A percentile compares a stretch with the other conserved stretches of the same genome.
Evolutionary conservation across 306 rosid genomes (phyloP).

Genomic region (Corylus heterophylla): DNA sequence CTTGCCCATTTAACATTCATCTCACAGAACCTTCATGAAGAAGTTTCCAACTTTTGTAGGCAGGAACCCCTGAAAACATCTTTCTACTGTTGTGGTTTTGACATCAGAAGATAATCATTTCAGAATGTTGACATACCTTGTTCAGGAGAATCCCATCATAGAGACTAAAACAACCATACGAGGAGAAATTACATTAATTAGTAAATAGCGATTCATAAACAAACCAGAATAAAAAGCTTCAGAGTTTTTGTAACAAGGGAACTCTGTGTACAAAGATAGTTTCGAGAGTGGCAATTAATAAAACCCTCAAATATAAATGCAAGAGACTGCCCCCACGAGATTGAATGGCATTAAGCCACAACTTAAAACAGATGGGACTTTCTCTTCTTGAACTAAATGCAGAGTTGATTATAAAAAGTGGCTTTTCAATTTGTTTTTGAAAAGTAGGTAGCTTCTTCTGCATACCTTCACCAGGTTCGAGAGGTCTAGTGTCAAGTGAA

Average conservation of each 20-base stretch:
- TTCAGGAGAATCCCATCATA: background rate
- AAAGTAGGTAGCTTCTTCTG: background rate
- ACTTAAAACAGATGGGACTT: background rate
- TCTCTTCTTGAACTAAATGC: no score
- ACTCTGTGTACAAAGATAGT: no score
- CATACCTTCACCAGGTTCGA: slow-evolving; percentile 64
- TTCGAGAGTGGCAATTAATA: background rate
- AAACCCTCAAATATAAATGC: background rate
- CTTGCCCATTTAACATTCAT: no score
- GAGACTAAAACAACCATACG: background rate
- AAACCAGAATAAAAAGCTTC: background rate
- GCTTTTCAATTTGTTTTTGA: background rate
- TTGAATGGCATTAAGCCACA: background rate
- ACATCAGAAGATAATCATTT: background rate
- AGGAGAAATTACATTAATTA: background rate
- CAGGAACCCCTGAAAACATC: background rate
- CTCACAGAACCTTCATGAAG: no score
- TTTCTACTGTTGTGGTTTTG: background rate
- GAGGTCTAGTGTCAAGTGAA: slow-evolving; percentile 33
- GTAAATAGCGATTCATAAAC: background rate
- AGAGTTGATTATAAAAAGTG: background rate
- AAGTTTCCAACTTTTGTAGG: background rate
- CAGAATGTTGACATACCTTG: background rate
- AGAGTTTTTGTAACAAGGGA: no score
- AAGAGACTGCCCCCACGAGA: background rate